These are phyloP conservation scores for Phytophthora litchii DNA, from an alignment of 352 stramenopile genomes.

Conservation along the genomic window DNA sequence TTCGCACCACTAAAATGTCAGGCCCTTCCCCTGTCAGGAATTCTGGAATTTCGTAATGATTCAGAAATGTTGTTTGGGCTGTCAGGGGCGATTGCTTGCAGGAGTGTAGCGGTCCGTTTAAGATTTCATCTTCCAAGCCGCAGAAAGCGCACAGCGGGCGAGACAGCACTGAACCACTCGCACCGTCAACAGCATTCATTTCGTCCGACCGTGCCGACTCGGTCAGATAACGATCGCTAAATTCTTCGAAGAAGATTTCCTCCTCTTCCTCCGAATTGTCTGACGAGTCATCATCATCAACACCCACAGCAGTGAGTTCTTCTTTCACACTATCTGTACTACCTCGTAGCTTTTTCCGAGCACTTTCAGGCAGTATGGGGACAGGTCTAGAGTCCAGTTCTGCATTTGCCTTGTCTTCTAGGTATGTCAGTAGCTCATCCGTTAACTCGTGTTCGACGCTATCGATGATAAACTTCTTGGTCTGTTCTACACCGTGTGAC, in stretches of 20 bases:
- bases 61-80: conserved; percentile 39
- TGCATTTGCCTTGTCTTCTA: conserved; percentile 68
- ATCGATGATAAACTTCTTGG: conserved; percentile 76
- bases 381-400: conserved; percentile 60
- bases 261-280: conserved; percentile 51
- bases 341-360: conserved; percentile 34
- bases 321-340: conserved; percentile 13
- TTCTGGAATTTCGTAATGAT: conserved; percentile 60
- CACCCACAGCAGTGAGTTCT: conserved; percentile 8
- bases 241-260: conserved; percentile 55
- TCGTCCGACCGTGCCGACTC: conserved; percentile 1
- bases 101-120: conserved; percentile 56
- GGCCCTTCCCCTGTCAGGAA: conserved; percentile 37
- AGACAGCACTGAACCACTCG: conserved; percentile 1
- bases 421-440: conserved; percentile 68
- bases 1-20: conserved; percentile 33
- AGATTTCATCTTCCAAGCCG: conserved; percentile 62
- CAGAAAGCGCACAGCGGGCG: conserved; percentile 54
- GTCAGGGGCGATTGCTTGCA: conserved; percentile 67
- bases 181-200: conserved; percentile 1
- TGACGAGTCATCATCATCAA: conserved; percentile 41
- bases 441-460: conserved; percentile 72
- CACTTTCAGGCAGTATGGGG: conserved; percentile 50
- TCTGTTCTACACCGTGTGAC: conserved; percentile 58
- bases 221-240: conserved; percentile 56